Evolutionary conservation across 768 basidiomycete genomes (phyloP).

Genomic region (Amanita rubescens): DNA sequence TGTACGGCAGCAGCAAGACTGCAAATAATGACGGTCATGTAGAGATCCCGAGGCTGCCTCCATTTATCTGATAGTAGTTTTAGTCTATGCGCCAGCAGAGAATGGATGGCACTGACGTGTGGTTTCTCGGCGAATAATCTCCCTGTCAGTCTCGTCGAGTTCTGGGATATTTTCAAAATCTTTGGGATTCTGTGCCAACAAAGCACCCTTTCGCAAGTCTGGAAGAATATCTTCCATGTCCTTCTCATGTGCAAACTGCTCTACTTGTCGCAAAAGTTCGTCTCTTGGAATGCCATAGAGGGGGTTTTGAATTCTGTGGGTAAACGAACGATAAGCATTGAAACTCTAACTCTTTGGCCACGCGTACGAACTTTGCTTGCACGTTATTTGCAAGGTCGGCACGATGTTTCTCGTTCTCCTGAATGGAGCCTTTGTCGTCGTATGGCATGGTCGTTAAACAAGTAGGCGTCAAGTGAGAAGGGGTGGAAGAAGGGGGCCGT

Average conservation of each 20-base stretch:
- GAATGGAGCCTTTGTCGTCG: conserved; percentile 19
- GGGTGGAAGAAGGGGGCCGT: neutral
- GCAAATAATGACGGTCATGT: conserved; percentile 42
- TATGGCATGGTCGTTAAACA: neutral
- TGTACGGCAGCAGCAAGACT: conserved; percentile 80
- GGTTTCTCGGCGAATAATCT: conserved; percentile 36
- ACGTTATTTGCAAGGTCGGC: conserved; percentile 32
- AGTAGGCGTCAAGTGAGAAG: neutral
- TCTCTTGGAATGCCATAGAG: conserved; percentile 51
- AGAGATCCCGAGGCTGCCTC: conserved; percentile 36
- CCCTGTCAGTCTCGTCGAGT: conserved; percentile 30
- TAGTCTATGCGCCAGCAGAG: neutral
- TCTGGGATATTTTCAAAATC: conserved; percentile 35
- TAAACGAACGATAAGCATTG: neutral
- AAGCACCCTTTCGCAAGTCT: conserved; percentile 60
- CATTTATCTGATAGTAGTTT: conserved; percentile 23
- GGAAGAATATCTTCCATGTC: conserved; percentile 36
- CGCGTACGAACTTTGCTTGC: conserved; percentile 28
- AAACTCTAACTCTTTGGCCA: too few species aligned
- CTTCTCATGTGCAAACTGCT: conserved; percentile 47
- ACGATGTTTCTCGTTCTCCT: conserved; percentile 13
- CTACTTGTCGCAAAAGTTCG: conserved; percentile 51
- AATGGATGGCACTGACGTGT: conserved; percentile 28
- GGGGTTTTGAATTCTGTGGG: conserved; percentile 36
- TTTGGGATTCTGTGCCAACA: conserved; percentile 62